These are phyloP conservation scores for Oidiodendron maius DNA, from an alignment of 495 filamentous ascomycete genomes.

Conservation along the genomic window DNA sequence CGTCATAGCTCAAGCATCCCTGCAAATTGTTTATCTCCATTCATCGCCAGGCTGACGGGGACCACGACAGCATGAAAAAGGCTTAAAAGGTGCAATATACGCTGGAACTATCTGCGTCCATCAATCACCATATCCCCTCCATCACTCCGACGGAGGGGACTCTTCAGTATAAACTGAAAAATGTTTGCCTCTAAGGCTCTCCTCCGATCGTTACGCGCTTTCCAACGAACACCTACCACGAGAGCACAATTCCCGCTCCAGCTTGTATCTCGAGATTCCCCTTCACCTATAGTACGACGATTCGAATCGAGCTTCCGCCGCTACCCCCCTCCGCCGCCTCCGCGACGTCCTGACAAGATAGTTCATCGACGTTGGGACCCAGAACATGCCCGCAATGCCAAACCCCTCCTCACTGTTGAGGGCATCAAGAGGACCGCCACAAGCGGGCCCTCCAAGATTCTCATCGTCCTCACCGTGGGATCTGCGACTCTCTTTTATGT, in stretches of 20 bases:
- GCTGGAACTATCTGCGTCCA: too few relatives aligned
- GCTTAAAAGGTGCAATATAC: too few relatives aligned
- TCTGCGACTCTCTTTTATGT: slow-evolving; percentile 51
- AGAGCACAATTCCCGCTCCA: not conserved
- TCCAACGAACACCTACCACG: not conserved
- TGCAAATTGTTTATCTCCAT: too few relatives aligned
- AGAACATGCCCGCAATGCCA: slow-evolving; percentile 19
- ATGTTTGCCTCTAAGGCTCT: not conserved
- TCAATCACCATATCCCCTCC: too few relatives aligned
- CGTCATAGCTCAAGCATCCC: too few relatives aligned
- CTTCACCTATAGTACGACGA: not conserved
- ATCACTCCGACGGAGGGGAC: too few relatives aligned
- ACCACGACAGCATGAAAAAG: too few relatives aligned
- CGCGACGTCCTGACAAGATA: not conserved
- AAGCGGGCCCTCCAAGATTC: slow-evolving; percentile 26
- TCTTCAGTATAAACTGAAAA: too few relatives aligned
- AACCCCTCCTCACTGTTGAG: slow-evolving; percentile 32
- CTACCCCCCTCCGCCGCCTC: not conserved
- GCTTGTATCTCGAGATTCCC: too few relatives aligned
- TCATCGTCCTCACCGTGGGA: slow-evolving; percentile 25
- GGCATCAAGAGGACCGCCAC: slow-evolving; percentile 18
- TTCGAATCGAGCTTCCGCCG: slow-evolving; percentile 4
- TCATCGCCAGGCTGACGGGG: too few relatives aligned
- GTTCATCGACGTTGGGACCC: slow-evolving; percentile 2
- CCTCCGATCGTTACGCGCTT: not conserved